Base-by-base conservation (phyloP, 306 rosid genomes). In the Oxytropis ochrocephala region DNA sequence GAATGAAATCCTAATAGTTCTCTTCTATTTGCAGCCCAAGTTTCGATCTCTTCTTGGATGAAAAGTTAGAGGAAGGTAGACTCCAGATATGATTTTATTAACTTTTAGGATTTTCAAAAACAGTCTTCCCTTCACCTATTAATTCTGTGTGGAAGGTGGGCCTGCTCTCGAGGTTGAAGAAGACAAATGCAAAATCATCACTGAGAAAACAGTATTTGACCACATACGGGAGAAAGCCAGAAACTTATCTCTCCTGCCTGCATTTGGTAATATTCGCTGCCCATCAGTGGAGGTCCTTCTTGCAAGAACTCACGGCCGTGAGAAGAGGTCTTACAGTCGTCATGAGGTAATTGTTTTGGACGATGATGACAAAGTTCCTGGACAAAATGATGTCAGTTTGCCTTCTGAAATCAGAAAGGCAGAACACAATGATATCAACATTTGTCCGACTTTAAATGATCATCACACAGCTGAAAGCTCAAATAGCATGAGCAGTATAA, bases 171-270 rank as follows among this genome's bases (percentile, higher is more conserved):
- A 70, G 39, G 79, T 69, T 74, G 69, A 85, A 63, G 85, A 87
- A 24, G 86, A 82, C 51, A 81, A 86, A 56, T 57, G 67, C 86
- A 86, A 81, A 84, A 66, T 74, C 65, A 70, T 90, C 68, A 85
- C 84, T n/a, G 87, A 84, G 58, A 80, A 84, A 70, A 87, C 92
- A 46, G 91, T 90, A 75, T 94, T 94, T 83, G 90, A 94, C 52
- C 97, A 87, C 86, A 88, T 94, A 78, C 86, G 98, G 19, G 90
- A 88, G 79, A 94, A 90, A 75, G 86, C 98, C 70, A 90, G 85
- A 82, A 85, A 67, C 78, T 88, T 88, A 61, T 80, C 85, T 35
- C 67, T 72, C 36, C 65, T 84, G 69, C 70, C 82, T 51, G 49
- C 92, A 30, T 75, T 87, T 67, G 81, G 80, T 74, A 78, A 43